Evolutionary conservation across 805 yeast genomes (phyloP).

Genomic region (Blastobotrys terrestris): DNA sequence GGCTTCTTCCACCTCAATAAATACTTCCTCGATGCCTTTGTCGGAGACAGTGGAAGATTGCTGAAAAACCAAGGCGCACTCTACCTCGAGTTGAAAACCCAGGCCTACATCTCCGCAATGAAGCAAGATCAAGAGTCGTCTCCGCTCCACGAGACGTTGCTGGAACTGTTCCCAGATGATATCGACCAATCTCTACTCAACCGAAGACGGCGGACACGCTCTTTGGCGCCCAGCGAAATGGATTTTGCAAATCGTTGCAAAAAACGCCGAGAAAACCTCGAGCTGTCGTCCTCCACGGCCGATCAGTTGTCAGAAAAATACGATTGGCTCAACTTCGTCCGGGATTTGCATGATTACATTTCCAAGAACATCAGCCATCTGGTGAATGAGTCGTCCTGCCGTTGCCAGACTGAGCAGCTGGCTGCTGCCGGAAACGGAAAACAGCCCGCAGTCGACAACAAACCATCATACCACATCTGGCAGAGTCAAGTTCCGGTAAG

Average conservation of each 20-base stretch:
- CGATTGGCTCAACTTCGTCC: constrained; percentile 80
- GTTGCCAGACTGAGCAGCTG: background rate
- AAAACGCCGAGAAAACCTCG: constrained; percentile 58
- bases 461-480: background rate
- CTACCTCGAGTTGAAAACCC: constrained; percentile 85
- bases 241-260: constrained; percentile 75
- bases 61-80: constrained; percentile 76
- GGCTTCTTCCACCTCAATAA: constrained; percentile 85
- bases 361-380: constrained; percentile 40
- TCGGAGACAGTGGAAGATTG: constrained; percentile 62
- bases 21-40: constrained; percentile 78
- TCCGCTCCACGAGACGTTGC: constrained; percentile 49
- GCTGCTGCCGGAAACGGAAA: background rate
- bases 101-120: constrained; percentile 85
- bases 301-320: constrained; percentile 61
- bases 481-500: background rate
- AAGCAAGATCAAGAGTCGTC: constrained; percentile 53
- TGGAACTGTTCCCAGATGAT: constrained; percentile 67
- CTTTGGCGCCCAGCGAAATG: constrained; percentile 59
- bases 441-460: background rate
- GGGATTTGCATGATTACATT: constrained; percentile 71
- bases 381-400: background rate
- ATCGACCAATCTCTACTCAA: constrained; percentile 41
- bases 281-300: constrained; percentile 36
- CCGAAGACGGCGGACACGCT: constrained; percentile 25